Percentiles rank a stretch among this genome's conserved stretches.
Evolutionary conservation across 495 filamentous ascomycete species (phyloP).

Genomic region (Aeminium ludgeri): DNA sequence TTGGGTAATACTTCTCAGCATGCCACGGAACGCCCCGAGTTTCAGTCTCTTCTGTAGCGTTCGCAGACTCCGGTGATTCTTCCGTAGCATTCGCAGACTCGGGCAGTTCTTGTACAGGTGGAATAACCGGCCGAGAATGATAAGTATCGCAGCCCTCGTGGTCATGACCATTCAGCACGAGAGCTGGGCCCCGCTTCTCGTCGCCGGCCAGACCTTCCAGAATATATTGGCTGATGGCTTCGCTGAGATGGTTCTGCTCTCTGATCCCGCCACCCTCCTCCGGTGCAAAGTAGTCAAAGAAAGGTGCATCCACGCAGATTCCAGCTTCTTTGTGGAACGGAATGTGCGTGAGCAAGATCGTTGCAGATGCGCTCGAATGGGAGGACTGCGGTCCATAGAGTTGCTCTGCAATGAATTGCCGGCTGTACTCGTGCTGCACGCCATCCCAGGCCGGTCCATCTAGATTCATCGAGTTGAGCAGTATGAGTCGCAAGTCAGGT

Average conservation of each 20-base stretch:
- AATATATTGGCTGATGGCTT: slow-evolving; percentile 45
- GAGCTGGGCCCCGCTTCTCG: slow-evolving; percentile 41
- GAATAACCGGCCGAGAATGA: slow-evolving; percentile 44
- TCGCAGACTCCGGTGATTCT: no score
- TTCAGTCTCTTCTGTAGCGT: no score
- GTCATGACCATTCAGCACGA: slow-evolving; percentile 86
- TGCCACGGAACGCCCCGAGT: no score
- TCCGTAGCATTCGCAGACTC: no score
- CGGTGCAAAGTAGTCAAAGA: slow-evolving; percentile 50
- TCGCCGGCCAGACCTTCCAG: slow-evolving; percentile 48
- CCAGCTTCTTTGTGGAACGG: slow-evolving; percentile 72
- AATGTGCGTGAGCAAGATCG: slow-evolving; percentile 77
- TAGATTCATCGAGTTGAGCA: slow-evolving; percentile 82
- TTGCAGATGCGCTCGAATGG: slow-evolving; percentile 38
- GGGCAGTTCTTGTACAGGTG: no score
- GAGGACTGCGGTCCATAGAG: slow-evolving; percentile 46
- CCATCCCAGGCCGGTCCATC: slow-evolving; percentile 58
- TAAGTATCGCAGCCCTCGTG: slow-evolving; percentile 82
- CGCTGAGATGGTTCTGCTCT: slow-evolving; percentile 82
- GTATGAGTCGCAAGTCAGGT: slow-evolving; percentile 59
- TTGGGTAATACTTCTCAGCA: no score
- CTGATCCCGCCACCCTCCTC: slow-evolving; percentile 50
- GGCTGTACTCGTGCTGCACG: slow-evolving; percentile 51
- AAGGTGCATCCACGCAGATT: slow-evolving; percentile 68
- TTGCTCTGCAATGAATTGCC: slow-evolving; percentile 59